Evolutionary conservation across 495 filamentous ascomycete genomes (phyloP), one percentile per base, ranked within the genome.

Genomic region (Xanthoparmelia taractica): DNA sequence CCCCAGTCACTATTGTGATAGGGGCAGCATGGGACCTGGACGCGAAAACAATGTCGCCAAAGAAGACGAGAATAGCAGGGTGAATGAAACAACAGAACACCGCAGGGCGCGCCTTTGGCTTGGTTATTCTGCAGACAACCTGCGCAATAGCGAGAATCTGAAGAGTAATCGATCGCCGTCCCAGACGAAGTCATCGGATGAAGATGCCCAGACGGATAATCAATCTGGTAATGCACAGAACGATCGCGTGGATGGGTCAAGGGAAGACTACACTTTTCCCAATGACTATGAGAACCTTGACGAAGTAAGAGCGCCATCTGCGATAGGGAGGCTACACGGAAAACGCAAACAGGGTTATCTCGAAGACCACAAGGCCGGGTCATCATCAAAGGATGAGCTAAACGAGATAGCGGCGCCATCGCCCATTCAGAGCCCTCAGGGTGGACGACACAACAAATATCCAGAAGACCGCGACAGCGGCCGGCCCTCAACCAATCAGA

Each of bases 291-390:
- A 64, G 23, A 78, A 80, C 64, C 69, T 84, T 27, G 74, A 77
- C 59, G 82, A 83, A 66, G 64, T 78, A n/a, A 69, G 70, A 18
- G 71, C 65, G 12, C 71, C 76, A 43, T 73, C 77, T 38, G 78
- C 78, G 23, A 71, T 82, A 12, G 74, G 78, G 56, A 79, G 77
- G 59, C 75, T 73, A 13, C 68, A 75, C 45, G 74, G 80, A 63
- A 69, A 73, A 33, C 40, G 60, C 20, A 23, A 52, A 41, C 60
- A 40, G 23, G 48, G 37, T 2, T 50, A 58, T 18, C 15, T 63
- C 15, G 60, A 63, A 23, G 52, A 63, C 10, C 54, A 40, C 38
- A 41, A 33, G 27, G 27, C 23, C 23, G 13, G 31, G 13, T n/a
- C 31, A 23, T 31, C 48, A 20, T 20, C 25, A 55, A 31, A 72